These are phyloP conservation scores for Aspergillus ibericus DNA, from an alignment of 2,329 filamentous ascomycete species.

Conservation along the genomic window DNA sequence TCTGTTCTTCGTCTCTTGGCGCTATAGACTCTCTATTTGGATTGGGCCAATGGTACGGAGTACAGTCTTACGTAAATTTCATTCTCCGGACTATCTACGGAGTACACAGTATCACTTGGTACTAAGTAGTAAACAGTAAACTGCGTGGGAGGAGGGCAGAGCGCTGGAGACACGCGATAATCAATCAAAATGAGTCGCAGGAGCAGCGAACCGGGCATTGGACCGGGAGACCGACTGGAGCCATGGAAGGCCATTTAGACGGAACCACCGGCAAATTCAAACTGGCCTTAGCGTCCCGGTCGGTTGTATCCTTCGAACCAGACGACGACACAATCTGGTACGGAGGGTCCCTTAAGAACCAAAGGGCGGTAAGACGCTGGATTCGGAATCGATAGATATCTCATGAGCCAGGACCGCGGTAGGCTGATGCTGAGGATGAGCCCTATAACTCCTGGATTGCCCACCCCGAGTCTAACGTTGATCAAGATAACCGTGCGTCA, in stretches of 20 bases:
- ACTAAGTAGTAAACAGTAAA: no score
- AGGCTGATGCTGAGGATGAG: neutral
- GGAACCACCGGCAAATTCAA: constrained; percentile 1
- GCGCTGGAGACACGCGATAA: neutral
- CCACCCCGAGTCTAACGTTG: neutral
- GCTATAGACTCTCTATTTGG: neutral
- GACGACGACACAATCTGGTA: neutral
- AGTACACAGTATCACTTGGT: no score
- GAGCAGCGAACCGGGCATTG: neutral
- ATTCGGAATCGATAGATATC: neutral
- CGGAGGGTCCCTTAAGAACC: neutral
- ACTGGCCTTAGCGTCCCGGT: neutral
- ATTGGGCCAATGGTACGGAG: neutral
- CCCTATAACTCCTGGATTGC: no score
- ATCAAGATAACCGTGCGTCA: neutral
- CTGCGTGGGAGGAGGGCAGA: neutral
- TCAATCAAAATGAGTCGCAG: neutral
- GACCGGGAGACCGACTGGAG: neutral
- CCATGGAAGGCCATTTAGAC: neutral
- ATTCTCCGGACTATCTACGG: neutral
- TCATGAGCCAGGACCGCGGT: neutral
- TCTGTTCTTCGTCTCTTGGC: neutral
- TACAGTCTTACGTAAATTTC: neutral
- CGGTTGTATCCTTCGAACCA: constrained; percentile 1
- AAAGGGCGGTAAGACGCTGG: neutral